Base-by-base conservation (phyloP, 176 grass and related monocot genomes). In the Phoenix roebelenii region DNA sequence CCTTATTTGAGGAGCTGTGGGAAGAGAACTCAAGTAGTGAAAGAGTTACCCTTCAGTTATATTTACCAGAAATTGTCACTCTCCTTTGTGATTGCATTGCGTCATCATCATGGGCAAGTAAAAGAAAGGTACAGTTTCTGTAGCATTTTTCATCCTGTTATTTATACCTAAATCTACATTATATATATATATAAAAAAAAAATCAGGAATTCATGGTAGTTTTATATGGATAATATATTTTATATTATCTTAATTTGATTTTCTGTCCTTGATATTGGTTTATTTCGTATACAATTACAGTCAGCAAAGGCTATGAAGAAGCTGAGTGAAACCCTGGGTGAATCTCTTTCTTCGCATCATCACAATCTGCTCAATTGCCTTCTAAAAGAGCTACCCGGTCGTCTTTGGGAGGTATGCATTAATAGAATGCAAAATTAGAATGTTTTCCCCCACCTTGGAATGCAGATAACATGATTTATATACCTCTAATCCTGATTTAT, bases 1-100 rank as follows among this genome's bases (percentile, higher is more conserved):
- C 77, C 15, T 72, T 87, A 72, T 96, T 85, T 90, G 81, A 86
- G 63, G 92, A 96, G 68, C 78, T 96, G 52, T 96, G 92, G 92
- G 87, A 88, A 55, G 92, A 90, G 70, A 85, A 82, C 69, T 85
- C 87, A 71, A 90, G 78, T 52, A 89, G 87, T 74, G 92, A 96
- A 85, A 87, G 87, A 88, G 61, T 90, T 57, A 96, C 92, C 15
- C 78, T 96, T 54, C 73, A 84, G 32, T 65, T 96, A 63, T 96
- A 96, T 63, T 75, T 90, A 55, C 80, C 70, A 76, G 92, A 96
- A 82, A 81, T 80, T 57, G 59, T 85, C 22, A 79, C 81, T 68
- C 86, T 96, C 69, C 60, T 96, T 51, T 90, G 83, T 74, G 78
- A 82, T 72, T 90, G 71, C 66, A 90, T 96, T 71, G 80, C 77